phyloP scores from a whole-genome alignment of 139 green algal species.

The Gonium pectorale region DNA sequence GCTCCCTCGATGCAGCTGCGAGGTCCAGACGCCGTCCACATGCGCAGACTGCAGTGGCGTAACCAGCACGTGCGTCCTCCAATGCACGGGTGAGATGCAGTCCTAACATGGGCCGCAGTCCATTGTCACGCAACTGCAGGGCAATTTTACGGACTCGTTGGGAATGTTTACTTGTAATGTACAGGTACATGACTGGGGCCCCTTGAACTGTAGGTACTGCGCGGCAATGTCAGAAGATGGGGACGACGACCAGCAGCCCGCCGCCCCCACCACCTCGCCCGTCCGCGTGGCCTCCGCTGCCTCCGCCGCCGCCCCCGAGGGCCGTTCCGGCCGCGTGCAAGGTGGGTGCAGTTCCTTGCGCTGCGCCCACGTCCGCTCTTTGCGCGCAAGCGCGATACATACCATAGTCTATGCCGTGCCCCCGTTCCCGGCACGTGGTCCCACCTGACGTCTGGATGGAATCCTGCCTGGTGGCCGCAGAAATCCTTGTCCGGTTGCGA shows the following conservation, averaged over 20 bases:
- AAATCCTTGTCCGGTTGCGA: background rate
- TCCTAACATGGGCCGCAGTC: no score
- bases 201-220: slow-evolving; percentile 4
- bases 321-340: background rate
- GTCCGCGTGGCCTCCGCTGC: slow-evolving; percentile 10
- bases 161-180: no score
- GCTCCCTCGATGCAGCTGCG: background rate
- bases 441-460: no score
- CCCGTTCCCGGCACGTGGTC: no score
- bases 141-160: no score
- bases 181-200: no score
- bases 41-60: background rate
- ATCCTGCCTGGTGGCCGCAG: background rate
- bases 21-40: background rate
- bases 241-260: no score
- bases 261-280: slow-evolving; percentile 28
- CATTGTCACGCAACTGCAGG: no score
- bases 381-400: background rate
- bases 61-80: no score
- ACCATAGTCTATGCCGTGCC: no score
- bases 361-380: background rate
- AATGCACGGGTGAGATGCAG: no score
- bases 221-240: background rate
- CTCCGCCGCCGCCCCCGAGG: slow-evolving; percentile 21
- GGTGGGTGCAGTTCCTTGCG: background rate